phyloP scores from a whole-genome alignment of 169 alveolate genomes.

The Plasmodium coatneyi region DNA sequence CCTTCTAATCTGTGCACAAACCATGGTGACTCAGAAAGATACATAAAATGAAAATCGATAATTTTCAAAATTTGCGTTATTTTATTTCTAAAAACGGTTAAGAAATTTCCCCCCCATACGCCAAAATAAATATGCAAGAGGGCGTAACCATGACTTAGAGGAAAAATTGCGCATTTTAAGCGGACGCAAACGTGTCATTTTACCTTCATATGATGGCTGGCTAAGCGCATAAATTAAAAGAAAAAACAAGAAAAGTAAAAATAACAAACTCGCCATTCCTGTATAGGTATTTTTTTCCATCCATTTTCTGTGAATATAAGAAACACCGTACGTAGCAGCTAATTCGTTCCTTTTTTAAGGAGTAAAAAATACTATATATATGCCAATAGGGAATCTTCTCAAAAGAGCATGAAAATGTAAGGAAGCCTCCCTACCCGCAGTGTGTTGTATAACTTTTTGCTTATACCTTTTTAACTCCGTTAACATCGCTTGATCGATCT shows the following conservation, averaged over 20 bases:
- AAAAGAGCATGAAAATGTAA: background rate
- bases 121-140: background rate
- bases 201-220: background rate
- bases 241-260: background rate
- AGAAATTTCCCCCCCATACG: background rate
- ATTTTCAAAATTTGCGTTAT: background rate
- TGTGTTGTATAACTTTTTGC: background rate
- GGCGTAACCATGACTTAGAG: background rate
- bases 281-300: background rate
- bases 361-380: background rate
- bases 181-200: background rate
- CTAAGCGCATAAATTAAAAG: background rate
- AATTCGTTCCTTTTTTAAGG: background rate
- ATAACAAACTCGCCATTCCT: background rate
- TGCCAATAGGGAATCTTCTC: background rate
- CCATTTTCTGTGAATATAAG: background rate
- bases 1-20: background rate
- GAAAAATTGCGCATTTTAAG: background rate
- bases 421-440: background rate
- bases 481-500: background rate
- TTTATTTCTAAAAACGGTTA: background rate
- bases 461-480: background rate
- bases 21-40: background rate
- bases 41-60: background rate
- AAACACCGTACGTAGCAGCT: background rate